A percentile compares a stretch with the other conserved stretches of the same genome.
Conservation (phyloP, 1,284 basidiomycete species). For the Cryptococcus amylolentus region DNA sequence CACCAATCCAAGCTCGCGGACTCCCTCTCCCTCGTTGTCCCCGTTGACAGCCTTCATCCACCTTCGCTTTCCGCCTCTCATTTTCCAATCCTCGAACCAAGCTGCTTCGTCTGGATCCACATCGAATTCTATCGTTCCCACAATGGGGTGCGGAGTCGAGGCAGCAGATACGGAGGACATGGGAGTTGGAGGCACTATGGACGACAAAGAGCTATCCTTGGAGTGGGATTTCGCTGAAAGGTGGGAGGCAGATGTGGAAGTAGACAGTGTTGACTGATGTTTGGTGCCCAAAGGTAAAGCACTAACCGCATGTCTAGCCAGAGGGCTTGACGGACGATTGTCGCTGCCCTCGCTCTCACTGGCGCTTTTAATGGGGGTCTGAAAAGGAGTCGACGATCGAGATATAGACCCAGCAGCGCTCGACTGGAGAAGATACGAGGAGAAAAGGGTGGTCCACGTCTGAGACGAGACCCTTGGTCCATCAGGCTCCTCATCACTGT, state of each 20-base stretch:
- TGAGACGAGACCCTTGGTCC: conserved; percentile 36
- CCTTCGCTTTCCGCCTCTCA: conserved; percentile 9
- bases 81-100: conserved; percentile 40
- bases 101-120: conserved; percentile 37
- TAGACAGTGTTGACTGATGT: conserved; percentile 3
- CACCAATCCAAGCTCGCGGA: conserved; percentile 34
- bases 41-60: background rate
- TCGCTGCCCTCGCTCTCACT: background rate
- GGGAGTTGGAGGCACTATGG: conserved; percentile 21
- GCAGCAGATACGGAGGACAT: conserved; percentile 12
- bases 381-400: conserved; percentile 20
- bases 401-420: conserved; percentile 7
- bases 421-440: conserved; percentile 12
- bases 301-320: too few species aligned
- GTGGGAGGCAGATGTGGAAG: conserved; percentile 7
- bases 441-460: conserved; percentile 41
- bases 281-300: background rate
- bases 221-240: background rate
- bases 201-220: background rate
- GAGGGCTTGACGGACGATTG: background rate
- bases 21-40: conserved; percentile 16
- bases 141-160: conserved; percentile 19
- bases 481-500: conserved; percentile 19
- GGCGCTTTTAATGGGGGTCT: conserved; percentile 21
- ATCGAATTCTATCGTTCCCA: conserved; percentile 49